Evolutionary conservation across 768 basidiomycete genomes (phyloP), one percentile per base, ranked within the genome.

Genomic region (Crassisporium funariophilum): DNA sequence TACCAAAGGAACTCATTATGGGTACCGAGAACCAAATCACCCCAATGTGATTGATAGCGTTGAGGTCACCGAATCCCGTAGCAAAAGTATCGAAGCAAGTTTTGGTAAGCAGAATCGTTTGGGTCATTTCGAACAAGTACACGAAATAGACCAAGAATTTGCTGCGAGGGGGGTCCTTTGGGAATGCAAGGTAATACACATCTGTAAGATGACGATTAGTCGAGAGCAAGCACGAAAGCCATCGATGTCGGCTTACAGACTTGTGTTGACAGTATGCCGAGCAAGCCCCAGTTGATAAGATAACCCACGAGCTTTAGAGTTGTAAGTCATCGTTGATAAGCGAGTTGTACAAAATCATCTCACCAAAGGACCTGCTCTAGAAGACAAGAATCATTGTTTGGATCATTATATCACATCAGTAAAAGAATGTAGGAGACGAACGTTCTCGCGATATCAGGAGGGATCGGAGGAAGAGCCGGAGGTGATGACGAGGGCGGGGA

Each of bases 151-250:
- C 61, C 3, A 65, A 49, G 20, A 43, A 45, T 53, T 64, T 67
- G 21, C 52, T 59, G 24, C 49, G 38, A 13, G 44, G 20, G 11
- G 46, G 42, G 35, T 68, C 67, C 0, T 60, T 57, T 1, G 67
- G 61, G 35, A 68, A 68, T 6, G 65, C 60, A 11, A 67, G 60
- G 35, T 64, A 63, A 35, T 68, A 69, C 20, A 63, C 56, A 42
- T 65, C 67, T 67, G n/a, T n/a, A n/a, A 27, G 34, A 39, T 12
- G 25, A 10, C 19, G 9, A 34, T 13, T 46, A 11, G 1, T 29
- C 23, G 25, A 39, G 24, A 17, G 23, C 29, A 39, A 17, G 40
- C 6, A 16, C 31, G 21, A 13, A 25, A 20, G 6, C 10, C 10
- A 31, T 33, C 16, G 20, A 24, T 19, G 11, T 36, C 9, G 15